Base-by-base conservation (phyloP, 768 basidiomycete species). In the Leucocoprinus leucothites region DNA sequence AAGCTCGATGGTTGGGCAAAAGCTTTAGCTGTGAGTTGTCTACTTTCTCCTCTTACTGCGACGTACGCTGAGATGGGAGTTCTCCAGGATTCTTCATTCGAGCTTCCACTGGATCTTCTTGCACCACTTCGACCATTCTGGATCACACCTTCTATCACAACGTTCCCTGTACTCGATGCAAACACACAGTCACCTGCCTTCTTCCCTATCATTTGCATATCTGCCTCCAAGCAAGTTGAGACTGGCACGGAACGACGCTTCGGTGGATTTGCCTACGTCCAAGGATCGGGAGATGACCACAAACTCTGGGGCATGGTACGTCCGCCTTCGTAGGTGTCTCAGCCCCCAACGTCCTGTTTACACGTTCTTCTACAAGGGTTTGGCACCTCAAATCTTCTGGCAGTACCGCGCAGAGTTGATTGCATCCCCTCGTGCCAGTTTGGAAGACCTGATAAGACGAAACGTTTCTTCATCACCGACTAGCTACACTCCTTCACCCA, bases 221-320 rank as follows among this genome's bases (percentile, higher is more conserved):
- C 91, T 2, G 94, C 95, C 1, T 95, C 93, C 3, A 84, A 82
- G 60, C 85, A 84, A 59, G 75, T 87, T 5, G 64, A 72, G 5
- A 81, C 83, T 1, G 84, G 84, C 6, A 53, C 80, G 1, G 86
- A 89, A 56, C 74, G 88, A 19, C 80, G 87, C 0, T 59, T 74
- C 8, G 69, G 74, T n/a, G 91, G 90, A 0, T 97, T 86, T 65
- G 75, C 84, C 19, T 98, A 98, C 65, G 82, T 98, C 7, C 94
- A 96, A 67, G 96, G 96, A 1, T 91, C 90, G 0, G 96, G 94
- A 0, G 96, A 98, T 63, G 96, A 98, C 63, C 92, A 95, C 64
- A 94, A 97, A 68, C 74, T 89, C 4, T 95, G 93, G 94, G 80
- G 86, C 25, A 81, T 82, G 82, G 90, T 89, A 53, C 42, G 68